A percentile compares a stretch with the other conserved stretches of the same genome.
phyloP scores from a whole-genome alignment of 495 filamentous ascomycete genomes.

The Aspergillus campestris region DNA sequence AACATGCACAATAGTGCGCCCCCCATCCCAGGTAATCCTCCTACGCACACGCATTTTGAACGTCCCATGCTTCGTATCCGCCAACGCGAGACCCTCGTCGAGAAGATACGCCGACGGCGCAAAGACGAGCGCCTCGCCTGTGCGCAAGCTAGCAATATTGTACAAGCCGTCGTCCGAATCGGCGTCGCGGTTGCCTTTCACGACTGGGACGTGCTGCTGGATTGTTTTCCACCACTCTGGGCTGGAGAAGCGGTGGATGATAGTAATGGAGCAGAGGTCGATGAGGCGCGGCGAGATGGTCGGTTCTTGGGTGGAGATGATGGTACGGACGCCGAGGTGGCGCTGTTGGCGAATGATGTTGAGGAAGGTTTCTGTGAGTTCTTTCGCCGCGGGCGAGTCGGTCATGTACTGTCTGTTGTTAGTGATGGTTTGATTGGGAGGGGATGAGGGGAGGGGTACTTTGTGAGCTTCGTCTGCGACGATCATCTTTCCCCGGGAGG shows the following conservation, averaged over 20 bases:
- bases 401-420: conserved; percentile 40
- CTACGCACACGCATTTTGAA: conserved; percentile 18
- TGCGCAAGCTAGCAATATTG: conserved; percentile 45
- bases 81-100: conserved; percentile 1
- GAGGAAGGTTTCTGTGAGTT: conserved; percentile 55
- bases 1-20: conserved; percentile 16
- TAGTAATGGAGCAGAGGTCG: conserved; percentile 59
- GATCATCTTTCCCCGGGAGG: conserved; percentile 39
- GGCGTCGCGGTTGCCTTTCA: conserved; percentile 7
- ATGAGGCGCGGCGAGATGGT: conserved; percentile 61
- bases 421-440: not conserved
- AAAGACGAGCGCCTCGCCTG: conserved; percentile 61
- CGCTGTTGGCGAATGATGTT: conserved; percentile 63
- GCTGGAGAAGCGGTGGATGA: conserved; percentile 68
- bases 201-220: conserved; percentile 43
- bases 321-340: conserved; percentile 54
- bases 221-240: conserved; percentile 59
- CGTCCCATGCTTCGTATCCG: conserved; percentile 10
- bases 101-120: conserved; percentile 49
- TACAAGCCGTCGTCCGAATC: conserved; percentile 37
- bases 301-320: conserved; percentile 74
- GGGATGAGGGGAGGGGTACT: conserved; percentile 18
- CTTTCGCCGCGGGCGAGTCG: conserved; percentile 20
- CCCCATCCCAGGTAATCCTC: conserved; percentile 22
- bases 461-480: conserved; percentile 55